Conservation (phyloP, 192 early-diverging fungal species). For the Piromyces finnis region DNA sequence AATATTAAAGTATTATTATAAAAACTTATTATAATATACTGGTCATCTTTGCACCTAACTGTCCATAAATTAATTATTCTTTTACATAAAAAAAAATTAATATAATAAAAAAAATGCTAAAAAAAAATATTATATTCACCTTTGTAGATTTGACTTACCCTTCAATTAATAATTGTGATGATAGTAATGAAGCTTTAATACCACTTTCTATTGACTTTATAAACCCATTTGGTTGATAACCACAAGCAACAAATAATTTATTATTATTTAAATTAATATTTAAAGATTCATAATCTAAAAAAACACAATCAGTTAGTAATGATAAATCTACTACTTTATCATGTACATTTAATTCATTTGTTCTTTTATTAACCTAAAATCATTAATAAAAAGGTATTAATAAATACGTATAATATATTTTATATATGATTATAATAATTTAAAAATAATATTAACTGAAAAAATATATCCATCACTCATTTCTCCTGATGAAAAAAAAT, state of each 20-base stretch:
- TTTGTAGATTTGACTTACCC: background rate
- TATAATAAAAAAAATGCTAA: too few species aligned
- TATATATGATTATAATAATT: too few species aligned
- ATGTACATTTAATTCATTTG: background rate
- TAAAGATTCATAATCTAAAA: background rate
- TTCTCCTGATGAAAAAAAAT: background rate
- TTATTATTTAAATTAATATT: background rate
- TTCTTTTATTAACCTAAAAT: background rate
- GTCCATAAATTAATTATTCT: background rate
- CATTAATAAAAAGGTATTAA: too few species aligned
- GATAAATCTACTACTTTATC: background rate
- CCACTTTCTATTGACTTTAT: background rate
- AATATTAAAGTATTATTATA: background rate
- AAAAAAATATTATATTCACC: background rate
- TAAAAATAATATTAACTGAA: background rate
- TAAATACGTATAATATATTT: too few species aligned
- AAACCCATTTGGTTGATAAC: background rate
- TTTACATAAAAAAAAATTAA: too few species aligned
- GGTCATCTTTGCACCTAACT: background rate
- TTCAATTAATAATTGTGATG: background rate
- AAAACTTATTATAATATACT: background rate
- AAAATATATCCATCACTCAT: background rate
- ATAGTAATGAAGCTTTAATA: background rate
- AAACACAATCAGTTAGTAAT: background rate
- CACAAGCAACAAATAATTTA: background rate